Conservation (phyloP, 176 grass and related monocot species). For the Lolium perenne region DNA sequence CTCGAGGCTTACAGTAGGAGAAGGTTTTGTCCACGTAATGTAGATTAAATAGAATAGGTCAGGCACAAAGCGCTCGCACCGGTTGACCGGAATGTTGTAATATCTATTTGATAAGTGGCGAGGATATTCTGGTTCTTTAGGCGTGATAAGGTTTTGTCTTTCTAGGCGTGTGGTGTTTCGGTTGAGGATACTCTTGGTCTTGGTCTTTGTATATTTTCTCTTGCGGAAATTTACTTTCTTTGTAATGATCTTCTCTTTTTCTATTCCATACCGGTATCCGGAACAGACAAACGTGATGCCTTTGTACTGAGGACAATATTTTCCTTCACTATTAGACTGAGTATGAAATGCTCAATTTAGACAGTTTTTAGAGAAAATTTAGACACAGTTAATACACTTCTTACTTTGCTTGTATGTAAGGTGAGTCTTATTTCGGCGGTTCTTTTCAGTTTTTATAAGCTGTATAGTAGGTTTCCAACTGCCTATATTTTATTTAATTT, state of each 20-base stretch:
- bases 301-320: not conserved
- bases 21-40: conserved; percentile 52
- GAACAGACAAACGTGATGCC: not conserved
- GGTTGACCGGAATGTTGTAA: conserved; percentile 38
- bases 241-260: not conserved
- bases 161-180: not conserved
- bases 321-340: not conserved
- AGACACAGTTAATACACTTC: too few species aligned
- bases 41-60: conserved; percentile 64
- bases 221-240: not conserved
- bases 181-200: not conserved
- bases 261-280: not conserved
- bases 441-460: too few species aligned
- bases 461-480: too few species aligned
- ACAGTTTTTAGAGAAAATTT: too few species aligned
- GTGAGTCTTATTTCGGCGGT: too few species aligned
- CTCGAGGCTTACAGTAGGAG: conserved; percentile 53
- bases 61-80: conserved; percentile 10
- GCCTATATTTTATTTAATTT: too few species aligned
- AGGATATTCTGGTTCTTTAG: conserved; percentile 35
- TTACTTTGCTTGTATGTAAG: too few species aligned
- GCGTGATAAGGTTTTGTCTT: not conserved
- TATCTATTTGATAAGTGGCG: conserved; percentile 51
- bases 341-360: not conserved
- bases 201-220: not conserved